A percentile compares a stretch with the other conserved stretches of the same genome.
These are phyloP conservation scores for Lactifluus hygrophoroides DNA, from an alignment of 768 basidiomycete genomes.

Conservation along the genomic window DNA sequence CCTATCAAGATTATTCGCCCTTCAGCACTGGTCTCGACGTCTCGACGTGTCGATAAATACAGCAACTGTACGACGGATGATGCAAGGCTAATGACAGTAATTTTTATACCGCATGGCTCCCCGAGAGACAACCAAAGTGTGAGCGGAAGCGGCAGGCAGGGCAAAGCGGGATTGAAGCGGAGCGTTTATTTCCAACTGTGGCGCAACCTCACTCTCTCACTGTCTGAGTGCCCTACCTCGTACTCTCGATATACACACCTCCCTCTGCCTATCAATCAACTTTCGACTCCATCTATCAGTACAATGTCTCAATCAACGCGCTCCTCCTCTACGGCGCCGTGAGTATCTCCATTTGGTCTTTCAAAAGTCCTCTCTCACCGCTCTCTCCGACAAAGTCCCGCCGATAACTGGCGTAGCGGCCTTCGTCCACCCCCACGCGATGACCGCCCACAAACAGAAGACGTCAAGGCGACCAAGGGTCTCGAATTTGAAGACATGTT, in stretches of 20 bases:
- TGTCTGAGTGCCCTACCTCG: too few species aligned
- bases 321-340: conserved; percentile 20
- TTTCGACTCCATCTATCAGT: neutral
- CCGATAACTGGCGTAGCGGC: conserved; percentile 57
- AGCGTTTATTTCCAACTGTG: neutral
- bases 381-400: conserved; percentile 3
- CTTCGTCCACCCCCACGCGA: conserved; percentile 89
- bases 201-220: neutral
- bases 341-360: neutral
- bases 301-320: conserved; percentile 21
- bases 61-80: too few species aligned
- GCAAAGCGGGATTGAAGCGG: conserved; percentile 23
- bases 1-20: too few species aligned
- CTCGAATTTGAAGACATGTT: conserved; percentile 93
- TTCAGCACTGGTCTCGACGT: too few species aligned
- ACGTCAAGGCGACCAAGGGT: conserved; percentile 91
- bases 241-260: too few species aligned
- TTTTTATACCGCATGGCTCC: too few species aligned
- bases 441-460: conserved; percentile 89
- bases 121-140: too few species aligned
- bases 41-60: too few species aligned
- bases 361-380: neutral
- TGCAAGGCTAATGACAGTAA: too few species aligned
- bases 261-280: too few species aligned
- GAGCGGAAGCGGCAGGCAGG: too few species aligned